Conservation (phyloP, 225 moss, liverwort and hornwort species). For the Pseudisothecium myosuroides region DNA sequence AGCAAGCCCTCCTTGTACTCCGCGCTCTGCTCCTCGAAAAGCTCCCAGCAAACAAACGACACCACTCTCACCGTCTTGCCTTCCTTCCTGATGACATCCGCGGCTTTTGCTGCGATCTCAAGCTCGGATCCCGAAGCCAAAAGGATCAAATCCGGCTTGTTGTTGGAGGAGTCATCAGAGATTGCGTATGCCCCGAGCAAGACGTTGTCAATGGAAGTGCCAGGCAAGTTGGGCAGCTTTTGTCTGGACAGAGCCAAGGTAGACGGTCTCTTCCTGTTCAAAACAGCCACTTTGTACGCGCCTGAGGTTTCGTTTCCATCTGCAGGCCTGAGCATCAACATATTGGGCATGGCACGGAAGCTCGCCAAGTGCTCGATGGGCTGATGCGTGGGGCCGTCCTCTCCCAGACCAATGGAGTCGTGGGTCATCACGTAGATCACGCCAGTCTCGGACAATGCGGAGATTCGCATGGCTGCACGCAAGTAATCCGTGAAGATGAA, state of each 20-base stretch:
- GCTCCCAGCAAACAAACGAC: constrained; percentile 69
- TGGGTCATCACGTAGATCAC: constrained; percentile 93
- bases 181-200: constrained; percentile 42
- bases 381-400: constrained; percentile 89
- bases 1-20: constrained; percentile 5
- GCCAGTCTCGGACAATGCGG: constrained; percentile 63
- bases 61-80: constrained; percentile 20
- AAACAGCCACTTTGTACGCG: constrained; percentile 62
- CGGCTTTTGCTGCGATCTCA: not conserved
- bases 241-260: constrained; percentile 67
- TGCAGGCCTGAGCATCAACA: constrained; percentile 69
- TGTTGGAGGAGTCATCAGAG: constrained; percentile 14
- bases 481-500: constrained; percentile 81
- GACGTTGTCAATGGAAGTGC: constrained; percentile 56
- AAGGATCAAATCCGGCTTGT: not conserved
- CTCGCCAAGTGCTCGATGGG: constrained; percentile 93
- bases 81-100: not conserved
- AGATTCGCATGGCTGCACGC: constrained; percentile 74
- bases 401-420: constrained; percentile 67
- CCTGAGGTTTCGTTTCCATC: constrained; percentile 91
- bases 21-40: constrained; percentile 73
- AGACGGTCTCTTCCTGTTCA: constrained; percentile 67
- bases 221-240: constrained; percentile 51
- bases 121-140: not conserved
- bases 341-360: constrained; percentile 88